These are phyloP conservation scores for Micractinium conductrix DNA, from an alignment of 139 green algal genomes.

Conservation along the genomic window DNA sequence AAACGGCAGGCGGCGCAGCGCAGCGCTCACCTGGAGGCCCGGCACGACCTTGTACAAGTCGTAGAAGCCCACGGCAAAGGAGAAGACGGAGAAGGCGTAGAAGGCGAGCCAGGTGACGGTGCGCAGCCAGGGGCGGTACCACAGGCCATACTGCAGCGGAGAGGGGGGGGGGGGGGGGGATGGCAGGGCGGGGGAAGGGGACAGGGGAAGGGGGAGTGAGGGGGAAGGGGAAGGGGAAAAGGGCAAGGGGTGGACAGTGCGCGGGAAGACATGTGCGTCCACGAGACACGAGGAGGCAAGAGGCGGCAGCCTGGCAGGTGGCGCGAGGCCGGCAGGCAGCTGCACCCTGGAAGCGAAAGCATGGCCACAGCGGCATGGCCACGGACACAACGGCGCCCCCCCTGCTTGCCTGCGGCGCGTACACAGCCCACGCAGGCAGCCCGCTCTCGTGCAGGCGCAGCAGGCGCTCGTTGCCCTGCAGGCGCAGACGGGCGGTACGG, in stretches of 20 bases:
- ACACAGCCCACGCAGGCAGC: constrained; percentile 78
- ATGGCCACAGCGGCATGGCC: too few species aligned
- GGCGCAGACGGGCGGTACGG: too few species aligned
- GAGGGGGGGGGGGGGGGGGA: too few species aligned
- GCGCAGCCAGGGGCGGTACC: constrained; percentile 79
- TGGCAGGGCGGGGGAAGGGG: neutral
- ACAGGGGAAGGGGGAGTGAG: neutral
- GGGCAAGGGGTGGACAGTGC: too few species aligned
- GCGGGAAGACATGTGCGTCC: too few species aligned
- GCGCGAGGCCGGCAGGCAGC: neutral
- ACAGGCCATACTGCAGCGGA: constrained; percentile 21
- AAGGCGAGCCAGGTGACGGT: constrained; percentile 72
- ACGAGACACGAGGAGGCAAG: too few species aligned
- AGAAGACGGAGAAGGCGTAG: constrained; percentile 77
- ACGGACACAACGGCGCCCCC: neutral
- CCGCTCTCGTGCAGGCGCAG: constrained; percentile 84
- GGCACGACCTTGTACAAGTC: constrained; percentile 87
- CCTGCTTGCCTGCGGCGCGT: constrained; percentile 51
- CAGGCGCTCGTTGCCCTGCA: constrained; percentile 74
- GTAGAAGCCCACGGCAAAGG: constrained; percentile 73
- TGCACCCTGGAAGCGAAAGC: neutral
- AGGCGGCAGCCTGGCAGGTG: neutral
- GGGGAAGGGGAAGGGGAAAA: neutral
- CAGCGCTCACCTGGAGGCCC: constrained; percentile 61
- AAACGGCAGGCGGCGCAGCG: too few species aligned